A percentile compares a stretch with the other conserved stretches of the same genome.
Conservation (phyloP, 2,329 filamentous ascomycete species). For the Sporothrix luriei region DNA sequence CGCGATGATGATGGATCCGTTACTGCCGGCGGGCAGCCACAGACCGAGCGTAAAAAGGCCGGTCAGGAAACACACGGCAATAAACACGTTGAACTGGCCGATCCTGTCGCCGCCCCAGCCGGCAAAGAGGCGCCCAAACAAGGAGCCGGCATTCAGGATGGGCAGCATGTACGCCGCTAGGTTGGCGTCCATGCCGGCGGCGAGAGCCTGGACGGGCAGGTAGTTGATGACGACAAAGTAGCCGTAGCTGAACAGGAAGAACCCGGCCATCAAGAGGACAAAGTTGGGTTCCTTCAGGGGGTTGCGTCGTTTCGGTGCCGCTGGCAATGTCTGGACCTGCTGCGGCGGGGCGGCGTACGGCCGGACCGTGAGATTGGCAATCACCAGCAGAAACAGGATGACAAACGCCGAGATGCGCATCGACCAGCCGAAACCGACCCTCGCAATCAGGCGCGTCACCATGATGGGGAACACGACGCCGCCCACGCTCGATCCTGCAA, state of each 20-base stretch:
- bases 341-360: background rate
- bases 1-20: constrained; percentile 63
- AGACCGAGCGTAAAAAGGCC: constrained; percentile 51
- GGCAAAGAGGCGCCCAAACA: constrained; percentile 37
- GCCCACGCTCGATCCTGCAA: constrained; percentile 36
- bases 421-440: constrained; percentile 38
- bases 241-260: constrained; percentile 45
- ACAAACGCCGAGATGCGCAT: constrained; percentile 38
- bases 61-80: constrained; percentile 56
- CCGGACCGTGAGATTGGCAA: constrained; percentile 37
- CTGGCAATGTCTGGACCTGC: too few relatives aligned
- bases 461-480: constrained; percentile 40
- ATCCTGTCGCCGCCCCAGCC: constrained; percentile 45
- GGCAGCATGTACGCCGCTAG: constrained; percentile 45
- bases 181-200: constrained; percentile 39
- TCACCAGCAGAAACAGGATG: constrained; percentile 36
- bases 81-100: constrained; percentile 53
- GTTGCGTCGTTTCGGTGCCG: constrained; percentile 33
- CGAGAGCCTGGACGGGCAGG: constrained; percentile 42
- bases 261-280: constrained; percentile 40
- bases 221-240: constrained; percentile 46
- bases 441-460: constrained; percentile 34
- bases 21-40: constrained; percentile 53
- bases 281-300: constrained; percentile 43
- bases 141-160: constrained; percentile 45